These are phyloP conservation scores for Nepenthes gracilis DNA, from an alignment of 148 eudicot species.

Conservation along the genomic window DNA sequence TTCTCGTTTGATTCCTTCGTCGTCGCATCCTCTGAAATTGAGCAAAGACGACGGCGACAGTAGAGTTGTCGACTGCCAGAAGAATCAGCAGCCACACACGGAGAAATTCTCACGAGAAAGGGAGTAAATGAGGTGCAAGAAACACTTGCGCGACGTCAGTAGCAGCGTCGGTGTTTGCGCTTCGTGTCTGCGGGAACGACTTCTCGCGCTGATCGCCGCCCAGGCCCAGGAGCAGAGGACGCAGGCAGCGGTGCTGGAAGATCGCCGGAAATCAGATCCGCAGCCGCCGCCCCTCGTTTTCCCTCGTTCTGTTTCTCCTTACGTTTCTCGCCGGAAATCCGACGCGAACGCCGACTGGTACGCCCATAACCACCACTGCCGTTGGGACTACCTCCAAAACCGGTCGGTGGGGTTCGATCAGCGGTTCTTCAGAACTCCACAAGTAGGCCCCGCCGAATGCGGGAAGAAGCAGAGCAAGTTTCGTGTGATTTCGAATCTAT, in stretches of 20 bases:
- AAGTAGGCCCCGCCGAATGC: conserved; percentile 15
- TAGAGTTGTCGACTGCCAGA: no score
- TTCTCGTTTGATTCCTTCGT: no score
- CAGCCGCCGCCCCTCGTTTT: conserved; percentile 29
- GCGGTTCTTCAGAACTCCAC: conserved; percentile 39
- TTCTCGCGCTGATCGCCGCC: conserved; percentile 26
- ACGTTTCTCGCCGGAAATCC: conserved; percentile 32
- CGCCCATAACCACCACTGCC: conserved; percentile 5
- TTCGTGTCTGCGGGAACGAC: conserved; percentile 53
- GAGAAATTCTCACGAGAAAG: no score
- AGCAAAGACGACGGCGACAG: no score
- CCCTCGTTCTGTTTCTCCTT: conserved; percentile 48
- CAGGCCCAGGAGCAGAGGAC: conserved; percentile 12
- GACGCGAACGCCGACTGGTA: conserved; percentile 12
- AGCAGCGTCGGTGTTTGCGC: conserved; percentile 64
- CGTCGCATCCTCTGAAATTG: no score
- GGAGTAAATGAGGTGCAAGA: conserved; percentile 45
- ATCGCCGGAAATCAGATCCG: conserved; percentile 13
- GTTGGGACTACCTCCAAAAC: background rate
- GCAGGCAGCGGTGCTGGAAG: conserved; percentile 1
- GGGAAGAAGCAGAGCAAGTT: conserved; percentile 5
- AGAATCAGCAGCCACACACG: no score
- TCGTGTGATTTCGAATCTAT: conserved; percentile 17
- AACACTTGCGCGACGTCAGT: conserved; percentile 31
- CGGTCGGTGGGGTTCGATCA: conserved; percentile 5